A percentile compares a stretch with the other conserved stretches of the same genome.
Conservation (phyloP, 805 yeast species). For the Yarrowia alimentaria region DNA sequence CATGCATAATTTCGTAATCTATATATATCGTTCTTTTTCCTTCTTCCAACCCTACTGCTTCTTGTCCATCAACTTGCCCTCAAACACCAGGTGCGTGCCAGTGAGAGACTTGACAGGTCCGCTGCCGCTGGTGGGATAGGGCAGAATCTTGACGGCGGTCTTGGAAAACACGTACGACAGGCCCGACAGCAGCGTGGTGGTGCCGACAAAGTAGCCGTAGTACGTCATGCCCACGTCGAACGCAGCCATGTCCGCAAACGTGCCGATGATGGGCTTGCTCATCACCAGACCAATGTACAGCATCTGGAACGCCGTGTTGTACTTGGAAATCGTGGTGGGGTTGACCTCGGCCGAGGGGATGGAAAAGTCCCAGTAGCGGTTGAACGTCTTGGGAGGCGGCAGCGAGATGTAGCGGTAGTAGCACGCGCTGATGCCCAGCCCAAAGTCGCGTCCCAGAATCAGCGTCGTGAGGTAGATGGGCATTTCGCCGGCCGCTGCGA, state of each 20-base stretch:
- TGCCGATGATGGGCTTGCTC: conserved; percentile 50
- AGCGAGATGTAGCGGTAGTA: conserved; percentile 69
- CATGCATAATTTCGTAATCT: not conserved
- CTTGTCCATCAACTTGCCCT: conserved; percentile 18
- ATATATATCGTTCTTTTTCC: not conserved
- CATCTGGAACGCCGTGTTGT: conserved; percentile 93
- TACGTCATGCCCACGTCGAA: conserved; percentile 35
- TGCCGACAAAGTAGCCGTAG: conserved; percentile 51
- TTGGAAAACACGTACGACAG: conserved; percentile 69
- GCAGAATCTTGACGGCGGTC: conserved; percentile 61
- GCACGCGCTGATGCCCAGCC: conserved; percentile 69
- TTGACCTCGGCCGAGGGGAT: conserved; percentile 81
- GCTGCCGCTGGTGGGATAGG: conserved; percentile 15
- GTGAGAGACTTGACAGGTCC: too few species aligned
- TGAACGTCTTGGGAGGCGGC: conserved; percentile 71
- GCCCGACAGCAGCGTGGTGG: conserved; percentile 78
- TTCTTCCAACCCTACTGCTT: not conserved
- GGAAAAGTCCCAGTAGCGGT: conserved; percentile 73
- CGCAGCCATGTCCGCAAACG: conserved; percentile 37
- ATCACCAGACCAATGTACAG: conserved; percentile 69
- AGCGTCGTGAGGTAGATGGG: conserved; percentile 58
- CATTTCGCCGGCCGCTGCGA: conserved; percentile 65
- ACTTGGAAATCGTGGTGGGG: conserved; percentile 82
- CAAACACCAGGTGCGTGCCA: conserved; percentile 7
- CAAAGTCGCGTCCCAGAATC: conserved; percentile 80